A percentile compares a stretch with the other conserved stretches of the same genome.
Conservation (phyloP, 371 early-diverging fungal genomes). For the Mortierella sp. region DNA sequence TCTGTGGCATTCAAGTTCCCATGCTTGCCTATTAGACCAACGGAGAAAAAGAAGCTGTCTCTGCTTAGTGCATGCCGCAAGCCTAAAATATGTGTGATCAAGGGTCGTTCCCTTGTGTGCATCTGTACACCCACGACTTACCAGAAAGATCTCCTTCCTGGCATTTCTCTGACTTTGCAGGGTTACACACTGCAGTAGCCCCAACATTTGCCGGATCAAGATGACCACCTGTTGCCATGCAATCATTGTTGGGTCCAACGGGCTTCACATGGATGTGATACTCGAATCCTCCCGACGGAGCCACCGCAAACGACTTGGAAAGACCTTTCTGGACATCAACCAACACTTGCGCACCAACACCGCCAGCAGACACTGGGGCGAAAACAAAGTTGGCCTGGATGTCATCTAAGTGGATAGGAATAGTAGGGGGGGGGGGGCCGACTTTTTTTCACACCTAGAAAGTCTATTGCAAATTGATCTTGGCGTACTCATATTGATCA, state of each 20-base stretch:
- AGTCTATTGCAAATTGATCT: too few relatives aligned
- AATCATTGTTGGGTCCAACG: conserved; percentile 29
- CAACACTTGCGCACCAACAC: conserved; percentile 24
- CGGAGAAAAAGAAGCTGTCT: not conserved
- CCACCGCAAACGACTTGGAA: conserved; percentile 10
- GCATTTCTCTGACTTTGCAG: conserved; percentile 19
- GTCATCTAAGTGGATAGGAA: conserved; percentile 7
- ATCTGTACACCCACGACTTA: too few relatives aligned
- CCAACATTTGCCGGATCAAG: conserved; percentile 32
- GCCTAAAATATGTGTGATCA: too few relatives aligned
- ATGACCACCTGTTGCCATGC: conserved; percentile 30
- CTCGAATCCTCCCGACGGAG: conserved; percentile 28
- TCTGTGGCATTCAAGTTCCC: conserved; percentile 34
- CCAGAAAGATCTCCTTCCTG: conserved; percentile 52
- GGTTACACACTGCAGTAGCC: conserved; percentile 20
- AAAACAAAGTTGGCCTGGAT: conserved; percentile 29
- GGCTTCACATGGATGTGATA: conserved; percentile 43
- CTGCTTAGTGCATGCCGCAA: too few relatives aligned
- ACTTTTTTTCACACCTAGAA: too few relatives aligned
- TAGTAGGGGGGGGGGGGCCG: not conserved
- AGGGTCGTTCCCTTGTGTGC: too few relatives aligned
- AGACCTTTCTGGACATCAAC: conserved; percentile 24
- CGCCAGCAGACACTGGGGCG: conserved; percentile 8
- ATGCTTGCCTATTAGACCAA: conserved; percentile 27
- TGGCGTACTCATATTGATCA: conserved; percentile 31